Evolutionary conservation across 2,329 filamentous ascomycete genomes (phyloP).

Genomic region (Colletotrichum theobromicola): DNA sequence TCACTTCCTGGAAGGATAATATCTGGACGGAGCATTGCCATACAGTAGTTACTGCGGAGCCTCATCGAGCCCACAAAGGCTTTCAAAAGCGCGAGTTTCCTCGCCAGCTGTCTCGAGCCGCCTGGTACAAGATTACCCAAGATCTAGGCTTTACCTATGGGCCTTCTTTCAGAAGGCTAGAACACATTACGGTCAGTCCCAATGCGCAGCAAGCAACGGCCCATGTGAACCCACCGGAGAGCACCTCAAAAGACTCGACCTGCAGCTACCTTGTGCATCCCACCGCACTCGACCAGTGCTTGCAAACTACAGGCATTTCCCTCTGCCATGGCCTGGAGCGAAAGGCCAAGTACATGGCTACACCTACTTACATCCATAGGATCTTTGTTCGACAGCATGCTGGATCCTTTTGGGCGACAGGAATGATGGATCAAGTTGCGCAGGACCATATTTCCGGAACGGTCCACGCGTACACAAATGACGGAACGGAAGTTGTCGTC

Average conservation of each 20-base stretch:
- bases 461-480: background rate
- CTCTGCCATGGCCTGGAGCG: background rate
- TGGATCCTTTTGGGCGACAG: background rate
- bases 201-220: slow-evolving; percentile 25
- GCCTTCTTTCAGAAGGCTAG: slow-evolving; percentile 32
- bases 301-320: slow-evolving; percentile 33
- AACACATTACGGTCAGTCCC: slow-evolving; percentile 23
- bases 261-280: slow-evolving; percentile 41
- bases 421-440: background rate
- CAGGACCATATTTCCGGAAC: background rate
- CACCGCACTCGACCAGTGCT: slow-evolving; percentile 37
- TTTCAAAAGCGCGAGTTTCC: background rate
- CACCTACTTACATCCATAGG: background rate
- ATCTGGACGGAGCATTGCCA: slow-evolving; percentile 32
- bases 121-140: slow-evolving; percentile 30
- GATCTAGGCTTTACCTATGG: slow-evolving; percentile 34
- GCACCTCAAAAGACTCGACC: slow-evolving; percentile 26
- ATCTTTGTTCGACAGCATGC: background rate
- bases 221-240: background rate
- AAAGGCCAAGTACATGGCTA: background rate
- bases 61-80: slow-evolving; percentile 19
- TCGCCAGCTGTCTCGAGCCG: background rate
- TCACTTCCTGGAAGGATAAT: slow-evolving; percentile 30
- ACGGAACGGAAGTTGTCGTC: background rate
- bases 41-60: slow-evolving; percentile 24